Evolutionary conservation across 1,139 yeast genomes (phyloP).

Genomic region (Hemisphaericaspora xylanilytica): DNA sequence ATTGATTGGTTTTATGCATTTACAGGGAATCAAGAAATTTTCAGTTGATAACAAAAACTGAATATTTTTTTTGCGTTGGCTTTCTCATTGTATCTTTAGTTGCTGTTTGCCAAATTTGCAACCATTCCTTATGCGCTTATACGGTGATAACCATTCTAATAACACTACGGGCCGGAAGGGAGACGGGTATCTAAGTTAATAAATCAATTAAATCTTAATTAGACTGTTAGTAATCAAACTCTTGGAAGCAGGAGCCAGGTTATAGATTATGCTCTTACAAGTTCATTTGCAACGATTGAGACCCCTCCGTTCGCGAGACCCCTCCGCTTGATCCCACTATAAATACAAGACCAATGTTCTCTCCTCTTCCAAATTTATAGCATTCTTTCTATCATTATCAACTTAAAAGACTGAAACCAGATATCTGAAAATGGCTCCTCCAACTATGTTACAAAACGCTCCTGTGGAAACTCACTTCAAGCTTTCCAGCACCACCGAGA

Average conservation of each 20-base stretch:
- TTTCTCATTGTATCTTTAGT: too few relatives aligned
- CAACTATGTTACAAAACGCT: slow-evolving; percentile 33
- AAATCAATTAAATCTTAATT: too few relatives aligned
- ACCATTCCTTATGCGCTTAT: slow-evolving; percentile 7
- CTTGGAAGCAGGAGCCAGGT: too few relatives aligned
- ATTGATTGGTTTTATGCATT: too few relatives aligned
- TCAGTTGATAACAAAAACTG: background rate
- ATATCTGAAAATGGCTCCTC: slow-evolving; percentile 30
- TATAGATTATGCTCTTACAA: too few relatives aligned
- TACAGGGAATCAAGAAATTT: slow-evolving; percentile 8
- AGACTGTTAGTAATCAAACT: too few relatives aligned
- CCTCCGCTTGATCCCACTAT: too few relatives aligned
- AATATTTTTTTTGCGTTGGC: background rate
- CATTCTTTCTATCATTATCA: background rate
- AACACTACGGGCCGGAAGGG: background rate
- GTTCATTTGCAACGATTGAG: too few relatives aligned
- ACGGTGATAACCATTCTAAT: background rate
- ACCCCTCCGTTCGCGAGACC: too few relatives aligned
- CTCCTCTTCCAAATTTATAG: background rate
- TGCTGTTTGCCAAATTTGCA: slow-evolving; percentile 8
- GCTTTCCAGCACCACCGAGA: slow-evolving; percentile 7
- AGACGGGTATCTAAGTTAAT: too few relatives aligned
- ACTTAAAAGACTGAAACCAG: background rate
- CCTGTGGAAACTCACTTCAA: slow-evolving; percentile 13
- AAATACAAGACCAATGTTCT: background rate